phyloP scores from a whole-genome alignment of 495 filamentous ascomycete species.

The Aspergillus incahuasiensis region DNA sequence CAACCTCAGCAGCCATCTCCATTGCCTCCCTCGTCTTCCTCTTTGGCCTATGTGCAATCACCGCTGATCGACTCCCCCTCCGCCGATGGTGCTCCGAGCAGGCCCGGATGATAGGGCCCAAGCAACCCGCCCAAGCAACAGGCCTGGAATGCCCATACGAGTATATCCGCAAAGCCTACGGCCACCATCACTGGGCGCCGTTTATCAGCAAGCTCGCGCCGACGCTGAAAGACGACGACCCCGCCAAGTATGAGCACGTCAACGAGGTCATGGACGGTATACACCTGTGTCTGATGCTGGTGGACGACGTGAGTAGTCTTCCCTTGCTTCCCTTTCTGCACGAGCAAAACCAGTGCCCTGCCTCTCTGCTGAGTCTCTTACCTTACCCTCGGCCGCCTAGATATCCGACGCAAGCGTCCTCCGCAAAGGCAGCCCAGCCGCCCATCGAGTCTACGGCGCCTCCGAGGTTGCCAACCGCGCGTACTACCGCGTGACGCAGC shows the following conservation, averaged over 20 bases:
- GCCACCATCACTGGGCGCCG: constrained; percentile 24
- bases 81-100: constrained; percentile 17
- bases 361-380: too few species aligned
- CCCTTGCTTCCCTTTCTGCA: too few species aligned
- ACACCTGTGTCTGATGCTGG: constrained; percentile 31
- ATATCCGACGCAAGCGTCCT: constrained; percentile 28
- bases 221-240: constrained; percentile 18
- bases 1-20: too few species aligned
- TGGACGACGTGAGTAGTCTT: constrained; percentile 28
- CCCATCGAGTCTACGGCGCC: constrained; percentile 26
- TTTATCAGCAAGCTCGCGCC: constrained; percentile 25
- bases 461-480: constrained; percentile 29
- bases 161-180: constrained; percentile 21
- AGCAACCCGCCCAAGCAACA: constrained; percentile 14
- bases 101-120: constrained; percentile 15
- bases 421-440: constrained; percentile 28
- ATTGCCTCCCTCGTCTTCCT: not conserved
- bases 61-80: constrained; percentile 12
- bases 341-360: too few species aligned
- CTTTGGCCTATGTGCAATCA: not conserved
- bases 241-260: constrained; percentile 18
- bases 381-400: too few species aligned
- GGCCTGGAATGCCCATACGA: constrained; percentile 20
- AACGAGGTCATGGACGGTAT: constrained; percentile 30
- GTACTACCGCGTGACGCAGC: constrained; percentile 25